A percentile compares a stretch with the other conserved stretches of the same genome.
These are phyloP conservation scores for Talaromyces wortmannii DNA, from an alignment of 495 filamentous ascomycete genomes.

Conservation along the genomic window DNA sequence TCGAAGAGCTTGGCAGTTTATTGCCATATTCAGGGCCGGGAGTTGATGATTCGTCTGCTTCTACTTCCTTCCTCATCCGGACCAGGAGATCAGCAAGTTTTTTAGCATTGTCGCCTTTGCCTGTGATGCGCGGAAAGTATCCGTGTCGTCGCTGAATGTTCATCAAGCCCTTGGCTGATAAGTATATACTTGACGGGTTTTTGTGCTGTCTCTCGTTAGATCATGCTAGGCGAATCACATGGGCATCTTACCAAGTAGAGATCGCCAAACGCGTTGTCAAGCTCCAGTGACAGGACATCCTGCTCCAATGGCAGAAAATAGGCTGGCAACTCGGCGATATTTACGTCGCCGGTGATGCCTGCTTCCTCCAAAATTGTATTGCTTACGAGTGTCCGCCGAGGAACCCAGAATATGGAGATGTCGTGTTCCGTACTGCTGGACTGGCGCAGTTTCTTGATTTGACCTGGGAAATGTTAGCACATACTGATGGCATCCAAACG, in stretches of 20 bases:
- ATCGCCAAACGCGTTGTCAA: slow-evolving; percentile 80
- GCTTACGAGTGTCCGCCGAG: slow-evolving; percentile 83
- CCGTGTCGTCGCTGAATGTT: slow-evolving; percentile 85
- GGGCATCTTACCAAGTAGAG: slow-evolving; percentile 62
- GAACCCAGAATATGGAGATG: slow-evolving; percentile 89
- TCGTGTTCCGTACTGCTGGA: slow-evolving; percentile 85
- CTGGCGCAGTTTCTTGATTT: slow-evolving; percentile 83
- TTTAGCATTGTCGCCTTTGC: slow-evolving; percentile 92
- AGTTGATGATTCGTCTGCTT: slow-evolving; percentile 65
- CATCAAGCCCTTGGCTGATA: slow-evolving; percentile 92
- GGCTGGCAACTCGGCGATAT: slow-evolving; percentile 74
- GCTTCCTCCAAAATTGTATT: slow-evolving; percentile 89
- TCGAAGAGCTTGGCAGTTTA: slow-evolving; percentile 73
- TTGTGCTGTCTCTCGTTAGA: slow-evolving; percentile 52
- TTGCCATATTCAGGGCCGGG: slow-evolving; percentile 51
- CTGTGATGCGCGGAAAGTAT: slow-evolving; percentile 89
- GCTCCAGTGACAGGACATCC: slow-evolving; percentile 85
- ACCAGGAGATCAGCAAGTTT: slow-evolving; percentile 81
- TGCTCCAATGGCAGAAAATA: slow-evolving; percentile 88
- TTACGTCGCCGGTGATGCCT: slow-evolving; percentile 89
- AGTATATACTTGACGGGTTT: slow-evolving; percentile 82
- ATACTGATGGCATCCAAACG: slow-evolving; percentile 46
- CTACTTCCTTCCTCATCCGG: slow-evolving; percentile 86
- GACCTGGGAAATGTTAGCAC: slow-evolving; percentile 62
- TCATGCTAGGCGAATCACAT: not conserved